Conservation (phyloP, 768 basidiomycete species). For the Exidia glandulosa region DNA sequence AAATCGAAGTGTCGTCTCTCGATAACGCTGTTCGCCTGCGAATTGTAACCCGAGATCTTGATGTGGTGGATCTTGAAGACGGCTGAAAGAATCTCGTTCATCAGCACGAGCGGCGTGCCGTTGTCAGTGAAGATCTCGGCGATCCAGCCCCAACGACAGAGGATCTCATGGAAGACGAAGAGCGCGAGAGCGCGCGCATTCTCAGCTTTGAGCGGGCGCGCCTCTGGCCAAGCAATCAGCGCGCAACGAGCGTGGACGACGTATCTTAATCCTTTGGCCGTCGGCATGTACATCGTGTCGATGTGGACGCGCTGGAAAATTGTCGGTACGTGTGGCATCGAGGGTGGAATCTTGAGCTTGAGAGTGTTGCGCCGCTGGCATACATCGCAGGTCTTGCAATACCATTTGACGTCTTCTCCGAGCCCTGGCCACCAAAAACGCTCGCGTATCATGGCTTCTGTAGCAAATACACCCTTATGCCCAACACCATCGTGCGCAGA, state of each 20-base stretch:
- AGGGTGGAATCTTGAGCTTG: conserved; percentile 14
- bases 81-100: neutral
- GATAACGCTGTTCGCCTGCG: conserved; percentile 4
- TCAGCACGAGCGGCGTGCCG: conserved; percentile 1
- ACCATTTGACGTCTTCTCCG: conserved; percentile 10
- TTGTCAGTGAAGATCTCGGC: conserved; percentile 6
- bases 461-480: conserved; percentile 11
- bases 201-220: conserved; percentile 10
- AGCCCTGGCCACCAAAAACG: conserved; percentile 18
- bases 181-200: neutral
- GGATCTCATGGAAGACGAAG: conserved; percentile 5
- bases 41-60: conserved; percentile 6
- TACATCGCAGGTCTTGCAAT: conserved; percentile 21
- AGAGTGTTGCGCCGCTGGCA: conserved; percentile 22
- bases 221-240: conserved; percentile 12
- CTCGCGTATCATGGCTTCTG: conserved; percentile 4
- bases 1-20: conserved; percentile 2
- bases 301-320: conserved; percentile 26
- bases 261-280: conserved; percentile 20
- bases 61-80: conserved; percentile 2
- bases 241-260: conserved; percentile 25
- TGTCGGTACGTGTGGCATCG: conserved; percentile 6
- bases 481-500: conserved; percentile 10
- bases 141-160: conserved; percentile 7
- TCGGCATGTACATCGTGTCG: conserved; percentile 31